These are phyloP conservation scores for Fraxinus ornus DNA, from an alignment of 305 asterid genomes.

Conservation along the genomic window DNA sequence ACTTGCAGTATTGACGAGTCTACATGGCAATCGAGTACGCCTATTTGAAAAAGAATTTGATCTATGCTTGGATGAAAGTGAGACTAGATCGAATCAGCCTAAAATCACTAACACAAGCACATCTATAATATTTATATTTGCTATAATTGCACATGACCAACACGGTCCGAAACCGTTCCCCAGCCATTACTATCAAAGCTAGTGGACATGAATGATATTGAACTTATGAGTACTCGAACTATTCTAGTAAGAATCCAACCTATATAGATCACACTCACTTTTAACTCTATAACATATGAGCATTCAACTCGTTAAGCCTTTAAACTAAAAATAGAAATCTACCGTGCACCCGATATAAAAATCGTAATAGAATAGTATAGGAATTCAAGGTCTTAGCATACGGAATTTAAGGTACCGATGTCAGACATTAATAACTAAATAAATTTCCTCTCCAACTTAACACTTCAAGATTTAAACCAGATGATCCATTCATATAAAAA, in stretches of 20 bases:
- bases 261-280: not conserved
- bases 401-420: not conserved
- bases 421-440: not conserved
- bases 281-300: not conserved
- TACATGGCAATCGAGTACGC: not conserved
- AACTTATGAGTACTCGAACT: not conserved
- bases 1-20: not conserved
- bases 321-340: not conserved
- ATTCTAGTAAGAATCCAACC: not conserved
- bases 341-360: not conserved
- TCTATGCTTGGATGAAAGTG: not conserved
- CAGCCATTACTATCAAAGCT: not conserved
- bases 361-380: no score
- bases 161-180: not conserved
- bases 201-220: not conserved
- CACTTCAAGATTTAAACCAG: not conserved
- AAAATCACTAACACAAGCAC: not conserved
- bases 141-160: not conserved
- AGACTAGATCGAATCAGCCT: not conserved
- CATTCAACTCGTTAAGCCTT: not conserved
- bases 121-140: not conserved
- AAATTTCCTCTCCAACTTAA: not conserved
- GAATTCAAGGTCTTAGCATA: no score
- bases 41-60: not conserved
- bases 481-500: not conserved